Percentiles rank a stretch among this genome's conserved stretches.
phyloP scores from a whole-genome alignment of 768 basidiomycete species.

The Jaapia argillacea region DNA sequence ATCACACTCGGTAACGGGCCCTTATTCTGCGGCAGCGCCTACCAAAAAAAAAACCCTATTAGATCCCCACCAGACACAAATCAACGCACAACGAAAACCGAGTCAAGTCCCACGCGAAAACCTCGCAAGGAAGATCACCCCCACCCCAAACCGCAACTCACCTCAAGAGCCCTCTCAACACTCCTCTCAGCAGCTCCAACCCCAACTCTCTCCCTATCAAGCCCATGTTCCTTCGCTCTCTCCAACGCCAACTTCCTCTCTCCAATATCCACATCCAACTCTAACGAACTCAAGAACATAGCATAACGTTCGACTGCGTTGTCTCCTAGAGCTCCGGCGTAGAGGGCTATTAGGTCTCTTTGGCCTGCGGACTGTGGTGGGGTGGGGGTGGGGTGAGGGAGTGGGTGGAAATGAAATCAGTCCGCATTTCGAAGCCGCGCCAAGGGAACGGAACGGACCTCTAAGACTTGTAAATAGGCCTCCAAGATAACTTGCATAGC shows the following conservation, averaged over 20 bases:
- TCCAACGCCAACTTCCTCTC: conserved; percentile 64
- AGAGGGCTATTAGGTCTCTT: conserved; percentile 85
- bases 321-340: conserved; percentile 83
- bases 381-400: background rate
- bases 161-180: conserved; percentile 61
- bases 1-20: conserved; percentile 56
- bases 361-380: conserved; percentile 56
- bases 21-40: conserved; percentile 41
- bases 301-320: conserved; percentile 92
- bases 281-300: conserved; percentile 74
- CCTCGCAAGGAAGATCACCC: conserved; percentile 5
- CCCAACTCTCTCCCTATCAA: conserved; percentile 77
- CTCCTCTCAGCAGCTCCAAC: conserved; percentile 70
- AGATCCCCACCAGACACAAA: too few relatives aligned
- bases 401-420: background rate
- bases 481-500: conserved; percentile 79
- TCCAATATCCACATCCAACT: conserved; percentile 46
- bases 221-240: conserved; percentile 73
- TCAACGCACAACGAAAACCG: too few relatives aligned
- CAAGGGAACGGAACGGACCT: conserved; percentile 33
- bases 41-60: too few relatives aligned
- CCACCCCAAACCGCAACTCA: conserved; percentile 18
- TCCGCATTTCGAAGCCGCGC: background rate
- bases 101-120: conserved; percentile 17
- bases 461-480: conserved; percentile 80